Evolutionary conservation across 2,329 filamentous ascomycete species (phyloP).

Genomic region (Bretziella fagacearum): DNA sequence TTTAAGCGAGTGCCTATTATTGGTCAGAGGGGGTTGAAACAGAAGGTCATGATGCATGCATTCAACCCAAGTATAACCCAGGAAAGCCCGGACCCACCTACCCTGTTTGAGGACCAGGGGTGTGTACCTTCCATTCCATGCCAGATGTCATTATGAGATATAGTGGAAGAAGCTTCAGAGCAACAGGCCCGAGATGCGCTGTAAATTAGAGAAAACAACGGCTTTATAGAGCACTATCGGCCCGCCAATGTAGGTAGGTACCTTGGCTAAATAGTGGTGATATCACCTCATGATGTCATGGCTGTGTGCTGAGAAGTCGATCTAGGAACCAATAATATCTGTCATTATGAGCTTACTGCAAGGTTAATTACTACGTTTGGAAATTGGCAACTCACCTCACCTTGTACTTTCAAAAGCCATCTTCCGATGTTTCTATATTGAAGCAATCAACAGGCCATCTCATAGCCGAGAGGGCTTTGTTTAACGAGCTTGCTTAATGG

Average conservation of each 20-base stretch:
- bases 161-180: background rate
- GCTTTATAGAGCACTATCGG: background rate
- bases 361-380: background rate
- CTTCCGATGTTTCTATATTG: no score
- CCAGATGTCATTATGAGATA: background rate
- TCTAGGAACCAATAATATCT: no score
- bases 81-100: background rate
- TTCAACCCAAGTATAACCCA: slow-evolving; percentile 2
- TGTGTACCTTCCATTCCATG: no score
- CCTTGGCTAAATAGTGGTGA: background rate
- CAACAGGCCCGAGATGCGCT: background rate
- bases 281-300: background rate
- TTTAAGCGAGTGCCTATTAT: background rate
- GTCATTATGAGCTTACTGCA: background rate
- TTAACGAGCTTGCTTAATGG: no score
- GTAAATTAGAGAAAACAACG: background rate
- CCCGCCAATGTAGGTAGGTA: background rate
- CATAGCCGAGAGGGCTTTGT: no score
- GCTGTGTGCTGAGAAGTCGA: background rate
- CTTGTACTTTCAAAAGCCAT: no score
- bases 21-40: background rate
- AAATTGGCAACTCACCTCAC: background rate
- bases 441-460: no score
- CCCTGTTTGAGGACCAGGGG: slow-evolving; percentile 1
- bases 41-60: slow-evolving; percentile 6